A percentile compares a stretch with the other conserved stretches of the same genome.
phyloP scores from a whole-genome alignment of 2,329 filamentous ascomycete genomes.

The Fusarium sarcochroum region DNA sequence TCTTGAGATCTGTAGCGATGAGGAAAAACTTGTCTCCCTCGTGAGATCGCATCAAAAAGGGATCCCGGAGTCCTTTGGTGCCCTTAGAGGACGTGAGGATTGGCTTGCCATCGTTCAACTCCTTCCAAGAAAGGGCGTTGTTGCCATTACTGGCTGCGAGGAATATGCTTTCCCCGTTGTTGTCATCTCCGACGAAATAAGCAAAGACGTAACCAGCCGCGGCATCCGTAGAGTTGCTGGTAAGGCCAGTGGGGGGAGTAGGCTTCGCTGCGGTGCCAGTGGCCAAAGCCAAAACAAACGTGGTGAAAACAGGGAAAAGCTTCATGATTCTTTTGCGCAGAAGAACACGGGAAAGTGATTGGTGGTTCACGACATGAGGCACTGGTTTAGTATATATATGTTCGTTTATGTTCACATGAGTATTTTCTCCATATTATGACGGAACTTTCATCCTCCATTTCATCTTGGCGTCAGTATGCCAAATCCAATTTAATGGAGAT shows the following conservation, averaged over 20 bases:
- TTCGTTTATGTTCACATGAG: no score
- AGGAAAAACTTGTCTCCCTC: slow-evolving; percentile 20
- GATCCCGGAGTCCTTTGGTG: slow-evolving; percentile 12
- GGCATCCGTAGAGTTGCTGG: no score
- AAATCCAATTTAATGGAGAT: background rate
- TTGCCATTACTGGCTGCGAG: slow-evolving; percentile 15
- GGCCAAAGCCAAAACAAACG: no score
- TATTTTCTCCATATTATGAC: background rate
- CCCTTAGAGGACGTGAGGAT: slow-evolving; percentile 7
- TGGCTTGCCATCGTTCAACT: slow-evolving; percentile 9
- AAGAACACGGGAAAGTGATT: no score
- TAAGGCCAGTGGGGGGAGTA: no score
- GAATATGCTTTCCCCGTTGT: slow-evolving; percentile 15
- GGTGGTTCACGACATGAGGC: no score
- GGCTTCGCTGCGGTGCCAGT: no score
- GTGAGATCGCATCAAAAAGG: slow-evolving; percentile 10
- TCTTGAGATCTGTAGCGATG: slow-evolving; percentile 17
- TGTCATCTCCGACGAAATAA: slow-evolving; percentile 10
- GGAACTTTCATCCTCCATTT: background rate
- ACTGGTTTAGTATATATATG: no score
- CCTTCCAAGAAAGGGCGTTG: background rate
- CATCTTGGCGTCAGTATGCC: background rate
- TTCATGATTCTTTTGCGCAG: no score
- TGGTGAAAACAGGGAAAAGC: no score
- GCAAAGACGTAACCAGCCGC: slow-evolving; percentile 8